Conservation (phyloP, 2,329 filamentous ascomycete species). For the Penicillium sp. region DNA sequence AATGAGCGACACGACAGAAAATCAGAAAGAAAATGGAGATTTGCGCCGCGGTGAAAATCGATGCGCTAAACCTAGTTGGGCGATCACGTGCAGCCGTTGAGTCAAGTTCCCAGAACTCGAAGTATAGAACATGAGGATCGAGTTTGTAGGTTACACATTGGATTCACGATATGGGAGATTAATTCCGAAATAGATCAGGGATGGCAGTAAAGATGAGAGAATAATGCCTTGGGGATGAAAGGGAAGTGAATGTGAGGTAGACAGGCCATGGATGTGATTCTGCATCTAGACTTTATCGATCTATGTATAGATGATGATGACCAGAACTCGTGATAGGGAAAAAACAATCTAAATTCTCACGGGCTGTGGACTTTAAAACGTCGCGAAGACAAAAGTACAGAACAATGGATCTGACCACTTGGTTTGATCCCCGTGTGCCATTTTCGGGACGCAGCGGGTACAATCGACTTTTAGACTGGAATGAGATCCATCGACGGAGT, state of each 20-base stretch:
- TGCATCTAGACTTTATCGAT: neutral
- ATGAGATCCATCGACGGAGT: conserved; percentile 22
- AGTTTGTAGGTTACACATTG: neutral
- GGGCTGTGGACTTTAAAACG: neutral
- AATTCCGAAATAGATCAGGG: too few species aligned
- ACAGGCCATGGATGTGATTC: neutral
- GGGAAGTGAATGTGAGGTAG: neutral
- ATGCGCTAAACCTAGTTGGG: neutral
- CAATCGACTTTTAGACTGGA: conserved; percentile 8
- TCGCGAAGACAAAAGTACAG: neutral
- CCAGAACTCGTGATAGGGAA: neutral
- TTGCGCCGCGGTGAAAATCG: conserved; percentile 3
- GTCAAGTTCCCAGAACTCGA: neutral
- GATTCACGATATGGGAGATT: neutral
- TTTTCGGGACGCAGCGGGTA: conserved; percentile 23
- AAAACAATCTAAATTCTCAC: neutral
- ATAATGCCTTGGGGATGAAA: neutral
- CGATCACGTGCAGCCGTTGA: neutral
- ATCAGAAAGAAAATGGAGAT: conserved; percentile 3
- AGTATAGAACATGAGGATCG: neutral
- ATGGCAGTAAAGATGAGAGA: neutral
- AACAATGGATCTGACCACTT: neutral
- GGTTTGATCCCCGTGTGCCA: conserved; percentile 8
- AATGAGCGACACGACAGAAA: conserved; percentile 2
- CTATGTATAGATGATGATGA: neutral